Evolutionary conservation across 139 green algal species (phyloP), one percentile per base, ranked within the genome.

Genomic region (Astrephomene gubernaculifera): DNA sequence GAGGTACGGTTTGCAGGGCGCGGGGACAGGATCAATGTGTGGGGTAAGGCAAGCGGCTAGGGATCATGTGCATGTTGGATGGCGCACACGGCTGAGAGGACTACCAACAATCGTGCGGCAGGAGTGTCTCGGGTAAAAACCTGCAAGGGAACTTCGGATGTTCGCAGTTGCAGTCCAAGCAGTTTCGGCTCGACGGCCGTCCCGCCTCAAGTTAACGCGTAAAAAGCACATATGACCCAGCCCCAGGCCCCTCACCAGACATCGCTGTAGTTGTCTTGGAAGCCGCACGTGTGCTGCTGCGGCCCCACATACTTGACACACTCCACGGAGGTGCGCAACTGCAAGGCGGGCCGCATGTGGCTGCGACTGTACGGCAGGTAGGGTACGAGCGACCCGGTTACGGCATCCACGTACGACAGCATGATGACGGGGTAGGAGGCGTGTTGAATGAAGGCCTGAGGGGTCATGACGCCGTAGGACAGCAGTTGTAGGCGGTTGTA

Each of bases 401-500:
- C 14, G 5, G 53, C 44, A 45, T 76, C 35, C 25, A 85, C 19
- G 64, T 75, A 75, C 1, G 39, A 19, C 38, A 85, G 45, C 27
- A 36, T 2, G 6, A 85, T 36, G 0, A 85, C 65, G 14, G 79
- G 79, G 43, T 85, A 39, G 35, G 79, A 44, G 14, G 79, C 63
- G 44, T 57, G 31, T 0, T n/a, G 19, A 1, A 85, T 7, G 43
- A 85, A 85, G 10, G 44, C 21, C 33, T 76, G 33, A 2, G 45
- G 44, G 4, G 64, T 57, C 79, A 85, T 85, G 44, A 76, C 44
- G 44, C 64, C 64, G 64, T 85, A 76, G 22, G 45, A 52, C 45
- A 85, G 53, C 44, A 85, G 79, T 64, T 85, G 79, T 2, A 85
- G 39, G 10, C 79, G 79, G 21, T 27, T 29, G 64, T 85, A 85